Conservation (phyloP, 2,329 filamentous ascomycete genomes). For the Plenodomus tracheiphilus region DNA sequence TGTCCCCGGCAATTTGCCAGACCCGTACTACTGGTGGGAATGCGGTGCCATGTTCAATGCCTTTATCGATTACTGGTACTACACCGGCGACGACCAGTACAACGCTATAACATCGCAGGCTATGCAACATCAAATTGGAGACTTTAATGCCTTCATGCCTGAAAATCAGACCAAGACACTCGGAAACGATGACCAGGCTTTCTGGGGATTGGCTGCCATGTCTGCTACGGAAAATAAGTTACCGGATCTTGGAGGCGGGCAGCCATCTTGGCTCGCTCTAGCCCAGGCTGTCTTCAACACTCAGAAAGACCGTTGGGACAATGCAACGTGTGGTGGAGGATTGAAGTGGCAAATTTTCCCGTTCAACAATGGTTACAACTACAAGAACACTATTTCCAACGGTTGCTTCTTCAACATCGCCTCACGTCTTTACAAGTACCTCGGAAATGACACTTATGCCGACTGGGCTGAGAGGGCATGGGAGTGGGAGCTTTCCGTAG, state of each 20-base stretch:
- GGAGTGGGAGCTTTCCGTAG: constrained; percentile 57
- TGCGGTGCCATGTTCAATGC: constrained; percentile 46
- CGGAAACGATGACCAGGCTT: constrained; percentile 62
- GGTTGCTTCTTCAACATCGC: constrained; percentile 82
- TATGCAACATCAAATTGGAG: constrained; percentile 74
- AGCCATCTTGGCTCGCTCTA: constrained; percentile 69
- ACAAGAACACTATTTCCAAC: constrained; percentile 83
- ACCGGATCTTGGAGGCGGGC: constrained; percentile 47
- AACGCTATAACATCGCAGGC: constrained; percentile 52
- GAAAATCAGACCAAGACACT: constrained; percentile 63
- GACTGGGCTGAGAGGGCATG: constrained; percentile 69
- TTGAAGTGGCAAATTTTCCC: constrained; percentile 81
- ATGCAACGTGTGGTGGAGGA: constrained; percentile 68
- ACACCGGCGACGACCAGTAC: constrained; percentile 46
- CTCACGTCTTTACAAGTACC: constrained; percentile 72
- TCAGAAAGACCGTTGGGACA: constrained; percentile 72
- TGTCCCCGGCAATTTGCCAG: constrained; percentile 60
- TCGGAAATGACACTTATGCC: constrained; percentile 57
- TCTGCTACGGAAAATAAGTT: constrained; percentile 59
- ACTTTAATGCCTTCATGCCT: constrained; percentile 76
- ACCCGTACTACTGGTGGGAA: constrained; percentile 51
- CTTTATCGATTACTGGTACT: constrained; percentile 49
- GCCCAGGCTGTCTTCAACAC: constrained; percentile 74
- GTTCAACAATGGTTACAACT: constrained; percentile 74
- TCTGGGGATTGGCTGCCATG: constrained; percentile 64